Base-by-base conservation (phyloP, 352 stramenopile genomes). In the Phytophthora pistaciae region DNA sequence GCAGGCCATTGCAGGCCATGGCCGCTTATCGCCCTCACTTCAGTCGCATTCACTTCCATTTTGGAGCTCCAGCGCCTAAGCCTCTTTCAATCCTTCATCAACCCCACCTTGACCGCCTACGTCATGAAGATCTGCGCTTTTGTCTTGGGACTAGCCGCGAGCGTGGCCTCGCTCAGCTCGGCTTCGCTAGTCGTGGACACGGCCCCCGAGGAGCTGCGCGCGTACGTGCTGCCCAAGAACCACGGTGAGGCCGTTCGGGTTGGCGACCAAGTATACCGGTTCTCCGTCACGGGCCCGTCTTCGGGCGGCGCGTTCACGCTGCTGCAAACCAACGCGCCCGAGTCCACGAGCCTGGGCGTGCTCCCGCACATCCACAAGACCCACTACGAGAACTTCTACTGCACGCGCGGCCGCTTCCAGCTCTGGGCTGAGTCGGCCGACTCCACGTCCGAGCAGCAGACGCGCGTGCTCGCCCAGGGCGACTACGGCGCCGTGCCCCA, bases 371-470 rank as follows among this genome's bases (percentile, higher is more conserved):
- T 86, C 61, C 80, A 88, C 78, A 84, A 86, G 73, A 68, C 74
- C 20, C 80, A 88, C 60, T 80, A 88, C 70, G 80, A 88, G 64
- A 88, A 86, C 64, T 88, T 88, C 54, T 88, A 88, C 73, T 84
- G 78, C 70, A 83, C 75, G 13, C 78, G 78, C 49, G 80, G 80
- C 5, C 80, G 80, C 40, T 75, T 85, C 54, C 80, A 88, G 66
- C 74, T 86, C 50, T 88, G 80, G 80, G 76, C 70, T 2, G 68
- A 88, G 68, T 67, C 70, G 2, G 72, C 76, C 61, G 61, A 71
- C 53, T 63, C 59, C 48, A 70, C 65, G 2, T 68, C 67, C 0
- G 66, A 75, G 42, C 69, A 88, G 60, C 76, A 88, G 63, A 78
- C 80, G 7, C 80, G 80, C 16, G 66, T 88, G 49, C 66, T 88